Evolutionary conservation across 139 green algal species (phyloP), one percentile per base, ranked within the genome.

Genomic region (Chlorella sp.): DNA sequence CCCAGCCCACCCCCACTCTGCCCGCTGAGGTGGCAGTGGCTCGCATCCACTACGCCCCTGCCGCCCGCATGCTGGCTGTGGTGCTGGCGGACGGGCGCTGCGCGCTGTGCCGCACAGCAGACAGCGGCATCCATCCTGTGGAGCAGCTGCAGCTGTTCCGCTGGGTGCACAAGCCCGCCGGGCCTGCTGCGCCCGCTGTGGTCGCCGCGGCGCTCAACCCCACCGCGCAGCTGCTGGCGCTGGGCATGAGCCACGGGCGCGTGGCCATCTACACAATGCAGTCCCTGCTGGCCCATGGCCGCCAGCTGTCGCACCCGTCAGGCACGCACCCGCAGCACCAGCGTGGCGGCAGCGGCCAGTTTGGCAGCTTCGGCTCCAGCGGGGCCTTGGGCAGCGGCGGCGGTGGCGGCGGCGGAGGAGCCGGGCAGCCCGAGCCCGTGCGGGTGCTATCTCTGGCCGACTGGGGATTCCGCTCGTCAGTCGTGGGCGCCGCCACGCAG

Each of bases 201-300:
- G 85, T 83, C 11, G 47, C 85, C 38, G 84, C 41, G 0, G 65
- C 76, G 25, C 32, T 88, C 44, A 69, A 85, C 71, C 60, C 89
- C 7, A 79, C 67, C 0, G 87, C 88, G 32, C 93, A 96, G 89
- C 76, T 95, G 69, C 86, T 97, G 39, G 94, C 93, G 0, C 80
- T 96, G 30, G 94, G 94, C 13, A 78, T 91, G 17, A 80, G 74
- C 30, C 88, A 84, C 39, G 93, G 94, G 56, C 85, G 92, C 7
- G 88, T 96, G 38, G 93, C 91, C 11, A 78, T 97, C n/a, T 94
- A 94, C 87, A 87, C 86, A 18, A 67, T 93, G 85, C 44, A 86
- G 23, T 56, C 62, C 32, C 73, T 81, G 63, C 67, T 81, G 39
- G 34, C 41, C 36, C 44, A 57, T 47, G 72, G 47, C 57, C 51